phyloP scores from a whole-genome alignment of 148 eudicot species.

The Pouteria glomerata region DNA sequence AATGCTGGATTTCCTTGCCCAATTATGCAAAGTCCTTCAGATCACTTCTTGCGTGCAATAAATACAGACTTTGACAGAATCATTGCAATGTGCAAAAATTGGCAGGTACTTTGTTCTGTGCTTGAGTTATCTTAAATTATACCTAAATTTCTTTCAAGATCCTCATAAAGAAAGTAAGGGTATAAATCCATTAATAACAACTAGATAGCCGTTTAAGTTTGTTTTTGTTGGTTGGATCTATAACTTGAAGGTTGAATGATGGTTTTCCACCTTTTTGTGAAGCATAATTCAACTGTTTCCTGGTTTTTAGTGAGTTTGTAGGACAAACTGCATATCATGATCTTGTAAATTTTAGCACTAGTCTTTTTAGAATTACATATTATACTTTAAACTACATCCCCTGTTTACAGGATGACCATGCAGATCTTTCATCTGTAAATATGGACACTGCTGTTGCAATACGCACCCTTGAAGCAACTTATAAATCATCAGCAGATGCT shows the following conservation, averaged over 20 bases:
- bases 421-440: constrained; percentile 89
- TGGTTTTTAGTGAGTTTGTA: not conserved
- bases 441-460: constrained; percentile 99
- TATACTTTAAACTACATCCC: no score
- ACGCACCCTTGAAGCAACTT: constrained; percentile 96
- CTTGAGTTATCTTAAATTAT: not conserved
- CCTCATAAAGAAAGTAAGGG: not conserved
- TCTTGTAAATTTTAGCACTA: not conserved
- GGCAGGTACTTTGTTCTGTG: constrained; percentile 56
- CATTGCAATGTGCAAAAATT: constrained; percentile 95
- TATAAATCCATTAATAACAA: not conserved
- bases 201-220: not conserved
- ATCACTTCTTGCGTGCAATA: constrained; percentile 95
- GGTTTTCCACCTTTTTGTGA: not conserved
- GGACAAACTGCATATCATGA: not conserved
- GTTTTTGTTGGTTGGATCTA: not conserved
- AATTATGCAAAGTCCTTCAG: constrained; percentile 99
- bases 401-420: constrained; percentile 78
- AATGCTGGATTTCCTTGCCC: constrained; percentile 99
- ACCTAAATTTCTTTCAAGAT: not conserved
- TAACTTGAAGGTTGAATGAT: not conserved
- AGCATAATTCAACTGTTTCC: not conserved
- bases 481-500: constrained; percentile 91
- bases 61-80: constrained; percentile 96
- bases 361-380: no score